Base-by-base conservation (phyloP, 2,329 filamentous ascomycete species). In the Clonostachys solani region DNA sequence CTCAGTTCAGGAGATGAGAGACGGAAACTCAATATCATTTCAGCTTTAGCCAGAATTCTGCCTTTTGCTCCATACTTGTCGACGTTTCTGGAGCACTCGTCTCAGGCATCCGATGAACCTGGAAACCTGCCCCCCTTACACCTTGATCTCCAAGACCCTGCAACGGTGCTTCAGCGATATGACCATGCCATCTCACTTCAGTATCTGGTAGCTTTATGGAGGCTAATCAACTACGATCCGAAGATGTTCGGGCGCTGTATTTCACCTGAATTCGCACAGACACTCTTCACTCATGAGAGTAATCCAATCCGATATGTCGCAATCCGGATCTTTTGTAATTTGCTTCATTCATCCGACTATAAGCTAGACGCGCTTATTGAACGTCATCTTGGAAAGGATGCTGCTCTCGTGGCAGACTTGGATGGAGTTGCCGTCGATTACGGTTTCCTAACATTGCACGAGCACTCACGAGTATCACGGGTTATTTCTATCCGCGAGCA, bases 51-150 rank as follows among this genome's bases (percentile, higher is more conserved):
- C 50, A 80, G 87, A 59, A 77, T 96, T 52, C 65, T 96, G 56
- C 89, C 90, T 16, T 85, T 94, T 72, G 87, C 88, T 54, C 87
- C 90, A 44, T 83, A 92, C 61, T 74, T 97, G 40, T 83, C 85
- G 46, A 79, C 83, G 50, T 89, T 91, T 63, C 78, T 89, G 51
- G 79, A 84, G 66, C 72, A 73, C 58, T 37, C 57, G n/a, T 42
- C 43, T n/a, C 47, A 42, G 33, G 16, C 37, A 18, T 38, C 47
- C 18, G 17, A 43, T 16, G 44, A 45, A 5, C 23, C 47, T 10
- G 48, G 50, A 12, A 46, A 50, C 15, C 48, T 52, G 18, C 54
- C 56, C 7, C 46, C 55, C n/a, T 52, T 67, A 42, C 58, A 58
- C 33, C 57, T 69, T 6, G 52, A 54, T n/a, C 56, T 65, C 19